Percentiles rank a stretch among this genome's conserved stretches.
Evolutionary conservation across 2,329 filamentous ascomycete genomes (phyloP).

Genomic region (Penicillium griseofulvum): DNA sequence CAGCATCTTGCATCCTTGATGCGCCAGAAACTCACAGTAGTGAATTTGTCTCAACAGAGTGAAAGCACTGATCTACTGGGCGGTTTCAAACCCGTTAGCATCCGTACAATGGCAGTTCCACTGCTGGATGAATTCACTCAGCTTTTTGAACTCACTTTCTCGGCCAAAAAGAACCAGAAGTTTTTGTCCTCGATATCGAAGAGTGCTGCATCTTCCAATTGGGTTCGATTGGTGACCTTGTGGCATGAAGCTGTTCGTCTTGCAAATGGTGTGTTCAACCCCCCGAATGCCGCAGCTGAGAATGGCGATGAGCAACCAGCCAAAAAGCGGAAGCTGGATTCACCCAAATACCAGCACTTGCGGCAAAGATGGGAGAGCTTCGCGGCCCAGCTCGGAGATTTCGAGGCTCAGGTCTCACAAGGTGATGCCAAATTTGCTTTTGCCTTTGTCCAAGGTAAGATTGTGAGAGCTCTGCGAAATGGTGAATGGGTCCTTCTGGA

Average conservation of each 20-base stretch:
- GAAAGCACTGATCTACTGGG: slow-evolving; percentile 94
- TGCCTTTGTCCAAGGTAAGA: slow-evolving; percentile 91
- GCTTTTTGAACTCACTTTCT: slow-evolving; percentile 84
- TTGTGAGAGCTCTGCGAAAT: slow-evolving; percentile 92
- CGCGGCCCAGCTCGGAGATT: slow-evolving; percentile 67
- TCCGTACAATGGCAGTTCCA: slow-evolving; percentile 81
- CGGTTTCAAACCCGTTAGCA: slow-evolving; percentile 93
- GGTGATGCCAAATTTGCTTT: slow-evolving; percentile 82
- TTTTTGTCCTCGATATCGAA: slow-evolving; percentile 81
- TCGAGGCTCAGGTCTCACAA: slow-evolving; percentile 72
- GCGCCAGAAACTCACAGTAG: slow-evolving; percentile 81
- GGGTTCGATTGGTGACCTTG: slow-evolving; percentile 78
- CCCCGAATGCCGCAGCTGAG: slow-evolving; percentile 45
- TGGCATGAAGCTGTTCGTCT: slow-evolving; percentile 89
- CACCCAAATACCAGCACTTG: slow-evolving; percentile 52
- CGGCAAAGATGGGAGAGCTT: slow-evolving; percentile 80
- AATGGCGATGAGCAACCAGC: slow-evolving; percentile 57
- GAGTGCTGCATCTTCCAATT: slow-evolving; percentile 76
- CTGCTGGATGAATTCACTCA: slow-evolving; percentile 92
- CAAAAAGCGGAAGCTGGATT: slow-evolving; percentile 68
- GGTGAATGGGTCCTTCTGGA: slow-evolving; percentile 97
- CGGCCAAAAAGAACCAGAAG: slow-evolving; percentile 78
- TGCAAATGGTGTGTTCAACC: slow-evolving; percentile 68
- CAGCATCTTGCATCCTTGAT: slow-evolving; percentile 85
- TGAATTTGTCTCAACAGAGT: slow-evolving; percentile 97